Base-by-base conservation (phyloP, 192 early-diverging fungal species). In the Entomortierella parvispora region DNA sequence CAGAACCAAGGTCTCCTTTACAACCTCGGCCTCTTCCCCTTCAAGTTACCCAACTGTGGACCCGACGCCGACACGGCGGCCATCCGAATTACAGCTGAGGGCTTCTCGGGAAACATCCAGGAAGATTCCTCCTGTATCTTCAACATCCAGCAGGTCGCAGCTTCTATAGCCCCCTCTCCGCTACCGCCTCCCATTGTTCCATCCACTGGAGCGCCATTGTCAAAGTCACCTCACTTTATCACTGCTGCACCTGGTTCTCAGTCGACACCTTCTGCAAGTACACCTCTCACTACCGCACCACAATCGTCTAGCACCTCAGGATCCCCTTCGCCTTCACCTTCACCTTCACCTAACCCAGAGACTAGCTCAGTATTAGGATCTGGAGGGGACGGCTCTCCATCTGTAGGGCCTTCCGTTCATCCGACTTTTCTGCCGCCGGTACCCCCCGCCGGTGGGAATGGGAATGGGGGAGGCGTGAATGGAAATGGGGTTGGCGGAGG, bases 21-120 rank as follows among this genome's bases (percentile, higher is more conserved):
- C 28, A 55, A 20, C 0, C 42, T 34, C 46, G 47, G 25, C 42
- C 40, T n/a, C 1, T 66, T 45, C 23, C 4, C 6, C 0, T 65
- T 65, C 50, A 34, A 7, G 5, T 15, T 75, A 6, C 58, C 71
- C 23, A 34, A 61, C 44, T 75, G 71, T 48, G 71, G 71, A 3
- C 29, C 70, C 0, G 0, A 4, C 0, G 71, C 58, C 17, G 31
- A 2, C 2, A 43, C 15, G 14, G 58, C 57, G 2, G 52, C 70
- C 20, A 43, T 72, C 42, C 33, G 47, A 10, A n/a, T 72, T n/a
- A 25, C 26, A 12, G 62, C 62, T 3, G 5, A 47, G 33, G 47
- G 62, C 6, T 42, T 44, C 17, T 20, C 14, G 3, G 61, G 61
- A 29, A 31, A 9, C 15, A 9, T 51, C 5, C 34, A 40, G 20